Percentiles rank a stretch among this genome's conserved stretches.
Evolutionary conservation across 1,284 basidiomycete genomes (phyloP).

Genomic region (Chondrostereum purpureum): DNA sequence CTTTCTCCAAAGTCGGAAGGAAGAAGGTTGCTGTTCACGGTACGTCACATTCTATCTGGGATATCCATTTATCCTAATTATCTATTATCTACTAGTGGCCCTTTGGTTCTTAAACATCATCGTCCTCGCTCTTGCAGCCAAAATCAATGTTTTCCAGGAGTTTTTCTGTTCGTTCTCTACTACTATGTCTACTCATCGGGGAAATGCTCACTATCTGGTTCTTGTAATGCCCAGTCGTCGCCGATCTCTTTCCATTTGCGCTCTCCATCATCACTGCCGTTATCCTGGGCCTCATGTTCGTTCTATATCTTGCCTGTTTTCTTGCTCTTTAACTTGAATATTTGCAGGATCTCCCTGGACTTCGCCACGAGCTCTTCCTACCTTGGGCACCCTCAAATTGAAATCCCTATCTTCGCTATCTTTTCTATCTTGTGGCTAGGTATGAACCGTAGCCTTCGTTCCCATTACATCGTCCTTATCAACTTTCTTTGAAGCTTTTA

Average conservation of each 20-base stretch:
- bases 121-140: constrained; percentile 46
- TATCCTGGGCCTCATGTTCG: constrained; percentile 35
- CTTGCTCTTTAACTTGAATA: background rate
- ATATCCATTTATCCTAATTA: background rate
- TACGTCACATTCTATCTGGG: constrained; percentile 12
- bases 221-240: constrained; percentile 33
- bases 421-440: constrained; percentile 50
- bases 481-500: constrained; percentile 35
- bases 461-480: background rate
- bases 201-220: too few species aligned
- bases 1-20: constrained; percentile 22
- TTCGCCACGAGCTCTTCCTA: constrained; percentile 33
- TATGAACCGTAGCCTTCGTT: too few species aligned
- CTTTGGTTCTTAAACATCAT: constrained; percentile 41
- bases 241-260: constrained; percentile 53
- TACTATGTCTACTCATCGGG: constrained; percentile 3
- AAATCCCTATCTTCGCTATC: constrained; percentile 38
- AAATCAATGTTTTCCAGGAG: constrained; percentile 50
- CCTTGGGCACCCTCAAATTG: constrained; percentile 39
- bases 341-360: constrained; percentile 36
- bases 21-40: constrained; percentile 25
- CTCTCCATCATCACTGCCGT: constrained; percentile 46
- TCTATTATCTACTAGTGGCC: constrained; percentile 25
- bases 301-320: constrained; percentile 6
- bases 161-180: constrained; percentile 44